phyloP scores from a whole-genome alignment of 768 basidiomycete genomes.

The Tylopilus vinaceipallidus region DNA sequence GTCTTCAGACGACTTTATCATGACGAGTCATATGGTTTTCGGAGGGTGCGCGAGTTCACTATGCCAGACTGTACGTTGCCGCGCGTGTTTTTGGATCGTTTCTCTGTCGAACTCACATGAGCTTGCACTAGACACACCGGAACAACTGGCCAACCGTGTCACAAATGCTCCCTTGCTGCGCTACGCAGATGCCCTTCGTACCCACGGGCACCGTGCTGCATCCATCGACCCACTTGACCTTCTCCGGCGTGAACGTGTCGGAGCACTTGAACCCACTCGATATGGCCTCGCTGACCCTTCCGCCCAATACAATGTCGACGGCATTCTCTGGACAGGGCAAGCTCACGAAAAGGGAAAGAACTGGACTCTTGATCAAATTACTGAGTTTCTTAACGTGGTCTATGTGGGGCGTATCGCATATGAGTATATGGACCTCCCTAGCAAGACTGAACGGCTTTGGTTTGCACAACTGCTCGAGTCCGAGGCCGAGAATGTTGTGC shows the following conservation, averaged over 20 bases:
- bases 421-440: conserved; percentile 89
- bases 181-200: conserved; percentile 87
- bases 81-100: neutral
- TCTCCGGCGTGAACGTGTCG: conserved; percentile 78
- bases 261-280: conserved; percentile 70
- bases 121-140: conserved; percentile 49
- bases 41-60: conserved; percentile 57
- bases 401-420: conserved; percentile 89
- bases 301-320: conserved; percentile 66
- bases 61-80: conserved; percentile 68
- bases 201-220: conserved; percentile 81
- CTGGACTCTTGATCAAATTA: conserved; percentile 74
- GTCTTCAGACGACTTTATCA: conserved; percentile 49
- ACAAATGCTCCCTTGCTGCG: conserved; percentile 77
- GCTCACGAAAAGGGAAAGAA: conserved; percentile 32
- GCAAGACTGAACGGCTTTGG: conserved; percentile 84
- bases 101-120: neutral
- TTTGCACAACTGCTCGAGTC: conserved; percentile 84
- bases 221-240: conserved; percentile 86
- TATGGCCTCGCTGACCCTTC: conserved; percentile 65
- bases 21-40: conserved; percentile 78
- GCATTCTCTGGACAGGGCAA: conserved; percentile 70
- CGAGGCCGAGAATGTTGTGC: conserved; percentile 30
- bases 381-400: conserved; percentile 60
- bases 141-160: conserved; percentile 65